Conservation (phyloP, 2,329 filamentous ascomycete genomes). For the Aspergillus tubingensis region DNA sequence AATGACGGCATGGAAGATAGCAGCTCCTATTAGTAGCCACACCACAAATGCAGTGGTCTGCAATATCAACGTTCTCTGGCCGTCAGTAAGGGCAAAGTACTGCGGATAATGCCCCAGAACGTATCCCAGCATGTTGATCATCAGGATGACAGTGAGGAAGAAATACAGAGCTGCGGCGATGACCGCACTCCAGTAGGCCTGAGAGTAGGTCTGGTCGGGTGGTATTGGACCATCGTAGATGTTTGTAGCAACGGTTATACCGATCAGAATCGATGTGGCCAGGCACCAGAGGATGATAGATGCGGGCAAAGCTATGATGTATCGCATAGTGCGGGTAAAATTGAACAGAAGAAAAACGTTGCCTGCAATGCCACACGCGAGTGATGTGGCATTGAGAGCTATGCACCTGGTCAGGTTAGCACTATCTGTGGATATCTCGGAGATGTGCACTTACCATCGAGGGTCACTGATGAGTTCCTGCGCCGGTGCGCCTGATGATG, state of each 20-base stretch:
- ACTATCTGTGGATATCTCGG: background rate
- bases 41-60: slow-evolving; percentile 85
- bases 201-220: slow-evolving; percentile 63
- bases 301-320: slow-evolving; percentile 77
- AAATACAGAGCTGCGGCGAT: slow-evolving; percentile 80
- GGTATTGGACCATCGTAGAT: slow-evolving; percentile 56
- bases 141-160: slow-evolving; percentile 72
- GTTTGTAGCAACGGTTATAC: slow-evolving; percentile 67
- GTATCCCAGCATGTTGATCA: slow-evolving; percentile 78
- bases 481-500: slow-evolving; percentile 50
- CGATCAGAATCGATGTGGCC: slow-evolving; percentile 64
- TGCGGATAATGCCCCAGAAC: slow-evolving; percentile 72
- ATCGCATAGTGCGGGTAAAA: slow-evolving; percentile 78
- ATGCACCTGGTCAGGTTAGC: slow-evolving; percentile 58
- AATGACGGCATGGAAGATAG: slow-evolving; percentile 72
- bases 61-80: slow-evolving; percentile 83
- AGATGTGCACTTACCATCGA: slow-evolving; percentile 57
- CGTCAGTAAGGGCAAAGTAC: slow-evolving; percentile 74
- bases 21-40: slow-evolving; percentile 76
- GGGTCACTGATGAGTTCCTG: slow-evolving; percentile 68
- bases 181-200: slow-evolving; percentile 85
- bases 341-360: slow-evolving; percentile 84
- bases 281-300: slow-evolving; percentile 80
- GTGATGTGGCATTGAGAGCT: slow-evolving; percentile 73
- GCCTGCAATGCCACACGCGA: slow-evolving; percentile 72